Base-by-base conservation (phyloP, 306 rosid species). In the Lathyrus oleraceus region DNA sequence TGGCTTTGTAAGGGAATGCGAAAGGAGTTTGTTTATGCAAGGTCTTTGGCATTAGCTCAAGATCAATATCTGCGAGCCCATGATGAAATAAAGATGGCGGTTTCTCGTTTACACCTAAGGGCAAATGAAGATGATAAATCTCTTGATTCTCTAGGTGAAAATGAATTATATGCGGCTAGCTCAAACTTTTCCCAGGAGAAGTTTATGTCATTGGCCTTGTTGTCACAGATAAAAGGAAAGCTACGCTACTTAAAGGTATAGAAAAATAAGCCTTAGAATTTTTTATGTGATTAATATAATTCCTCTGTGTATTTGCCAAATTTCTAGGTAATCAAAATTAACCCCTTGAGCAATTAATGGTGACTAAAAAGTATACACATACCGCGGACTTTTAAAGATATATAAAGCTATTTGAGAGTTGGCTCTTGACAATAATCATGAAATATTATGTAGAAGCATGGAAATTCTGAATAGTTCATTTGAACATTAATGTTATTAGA, bases 31-130 rank as follows among this genome's bases (percentile, higher is more conserved):
- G 87, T 57, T 61, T 89, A 88, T 80, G 96, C 98, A 68, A 87
- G 98, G 81, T 85, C 94, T 75, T 83, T 94, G 81, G 95, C 97
- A 62, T 80, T 76, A 80, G 96, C 97, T 63, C 98, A 94, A 85
- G 92, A 92, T 76, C 96, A 90, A 78, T 84, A 85, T 81, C 81
- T 94, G 75, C 89, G 87, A 67, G 95, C 98, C 38, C 92, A 94
- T 79, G 97, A 94, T 17, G 97, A 94, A 83, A 81, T 94, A 72
- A 90, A 87, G 83, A 90, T 87, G 98, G 98, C 98, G 0, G 82
- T 87, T 66, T 84, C 94, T 52, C 82, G 98, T 74, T 72, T 90
- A 78, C 87, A 79, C 73, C 67, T 88, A 48, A 73, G 79, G 61
- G 90, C 79, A 70, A 71, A 81, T 60, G 96, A 88, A 62, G 67